These are phyloP conservation scores for Dactylonectria macrodidyma DNA, from an alignment of 2,329 filamentous ascomycete genomes.

Conservation along the genomic window DNA sequence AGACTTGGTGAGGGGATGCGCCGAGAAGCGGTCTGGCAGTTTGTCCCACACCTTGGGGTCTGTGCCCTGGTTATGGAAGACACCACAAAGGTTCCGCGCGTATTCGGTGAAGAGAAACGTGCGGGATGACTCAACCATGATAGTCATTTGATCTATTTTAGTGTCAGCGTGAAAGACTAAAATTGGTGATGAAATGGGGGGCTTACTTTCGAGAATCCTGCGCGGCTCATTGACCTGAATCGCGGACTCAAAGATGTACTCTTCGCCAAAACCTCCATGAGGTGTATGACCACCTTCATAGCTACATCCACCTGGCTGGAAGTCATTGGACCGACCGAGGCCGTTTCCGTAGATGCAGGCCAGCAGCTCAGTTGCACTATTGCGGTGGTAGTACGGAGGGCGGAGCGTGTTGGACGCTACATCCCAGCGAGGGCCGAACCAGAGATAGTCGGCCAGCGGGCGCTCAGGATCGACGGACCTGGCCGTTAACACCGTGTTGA, in stretches of 20 bases:
- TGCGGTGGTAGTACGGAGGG: constrained; percentile 17
- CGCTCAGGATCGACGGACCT: constrained; percentile 21
- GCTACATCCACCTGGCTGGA: constrained; percentile 17
- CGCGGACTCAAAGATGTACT: constrained; percentile 12
- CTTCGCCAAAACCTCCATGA: constrained; percentile 26
- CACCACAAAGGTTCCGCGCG: constrained; percentile 22
- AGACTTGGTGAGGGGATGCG: constrained; percentile 16
- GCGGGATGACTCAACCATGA: constrained; percentile 26
- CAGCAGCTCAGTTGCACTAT: constrained; percentile 12
- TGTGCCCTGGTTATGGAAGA: constrained; percentile 26
- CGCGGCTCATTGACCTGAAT: constrained; percentile 29
- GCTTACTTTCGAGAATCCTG: constrained; percentile 22
- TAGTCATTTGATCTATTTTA: constrained; percentile 28
- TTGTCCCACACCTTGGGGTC: constrained; percentile 30
- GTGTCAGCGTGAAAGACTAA: too few relatives aligned
- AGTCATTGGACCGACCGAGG: constrained; percentile 24
- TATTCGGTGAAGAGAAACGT: constrained; percentile 34
- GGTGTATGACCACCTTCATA: constrained; percentile 32
- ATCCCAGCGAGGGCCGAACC: constrained; percentile 20
- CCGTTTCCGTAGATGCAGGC: constrained; percentile 27
- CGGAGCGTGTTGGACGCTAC: constrained; percentile 26
- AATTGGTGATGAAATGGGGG: background rate
- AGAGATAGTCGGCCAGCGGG: constrained; percentile 17
- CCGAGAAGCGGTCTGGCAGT: constrained; percentile 26
- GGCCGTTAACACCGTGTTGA: constrained; percentile 29